Conservation (phyloP, 192 early-diverging fungal genomes). For the Ambispora gerdemannii region DNA sequence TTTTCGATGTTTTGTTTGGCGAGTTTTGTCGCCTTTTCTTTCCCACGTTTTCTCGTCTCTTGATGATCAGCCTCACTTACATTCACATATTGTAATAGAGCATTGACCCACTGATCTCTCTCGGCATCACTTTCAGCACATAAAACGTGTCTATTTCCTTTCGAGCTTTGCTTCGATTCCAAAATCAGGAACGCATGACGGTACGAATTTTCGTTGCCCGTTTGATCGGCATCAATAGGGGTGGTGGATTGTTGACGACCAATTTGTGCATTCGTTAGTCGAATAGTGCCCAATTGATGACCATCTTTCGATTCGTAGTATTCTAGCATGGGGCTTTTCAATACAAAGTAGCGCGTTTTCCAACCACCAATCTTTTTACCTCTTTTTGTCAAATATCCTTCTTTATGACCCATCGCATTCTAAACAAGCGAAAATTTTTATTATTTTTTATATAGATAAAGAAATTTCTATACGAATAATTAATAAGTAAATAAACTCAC, state of each 20-base stretch:
- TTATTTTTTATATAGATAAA: background rate
- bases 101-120: slow-evolving; percentile 87
- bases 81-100: slow-evolving; percentile 50
- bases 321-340: slow-evolving; percentile 64
- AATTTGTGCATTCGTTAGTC: slow-evolving; percentile 71
- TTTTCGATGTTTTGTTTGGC: slow-evolving; percentile 34
- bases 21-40: slow-evolving; percentile 24
- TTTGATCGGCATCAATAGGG: slow-evolving; percentile 30
- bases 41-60: slow-evolving; percentile 27
- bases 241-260: slow-evolving; percentile 50
- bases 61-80: slow-evolving; percentile 36
- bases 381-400: slow-evolving; percentile 87
- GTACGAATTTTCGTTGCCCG: slow-evolving; percentile 59
- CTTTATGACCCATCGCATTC: slow-evolving; percentile 53
- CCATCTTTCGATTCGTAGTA: slow-evolving; percentile 85
- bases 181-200: slow-evolving; percentile 84
- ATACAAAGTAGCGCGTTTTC: slow-evolving; percentile 86
- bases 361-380: slow-evolving; percentile 97
- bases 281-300: slow-evolving; percentile 67
- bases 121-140: slow-evolving; percentile 87
- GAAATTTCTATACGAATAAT: too few species aligned
- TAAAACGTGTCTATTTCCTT: slow-evolving; percentile 72
- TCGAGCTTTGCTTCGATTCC: slow-evolving; percentile 67
- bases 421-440: slow-evolving; percentile 14
- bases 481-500: background rate